Conservation (phyloP, 2,329 filamentous ascomycete genomes). For the Xylariaceae sp. region DNA sequence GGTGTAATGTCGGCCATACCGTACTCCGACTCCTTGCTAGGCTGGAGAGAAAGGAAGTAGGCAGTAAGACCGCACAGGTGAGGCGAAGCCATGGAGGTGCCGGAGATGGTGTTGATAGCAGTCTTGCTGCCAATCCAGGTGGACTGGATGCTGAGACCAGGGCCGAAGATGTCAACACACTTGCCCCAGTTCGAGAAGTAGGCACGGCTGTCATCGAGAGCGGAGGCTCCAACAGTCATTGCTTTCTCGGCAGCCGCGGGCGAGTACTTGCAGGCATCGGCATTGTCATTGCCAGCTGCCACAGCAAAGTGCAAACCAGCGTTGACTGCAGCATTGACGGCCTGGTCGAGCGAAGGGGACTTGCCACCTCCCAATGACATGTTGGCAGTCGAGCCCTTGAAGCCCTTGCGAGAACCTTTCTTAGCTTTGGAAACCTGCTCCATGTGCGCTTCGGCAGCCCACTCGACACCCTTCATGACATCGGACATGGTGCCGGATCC, state of each 20-base stretch:
- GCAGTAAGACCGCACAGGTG: constrained; percentile 94
- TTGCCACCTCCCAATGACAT: constrained; percentile 99
- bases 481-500: constrained; percentile 98
- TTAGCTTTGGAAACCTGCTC: constrained; percentile 75
- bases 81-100: constrained; percentile 98
- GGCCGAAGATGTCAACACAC: constrained; percentile 99
- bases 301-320: constrained; percentile 96
- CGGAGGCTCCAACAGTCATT: constrained; percentile 93
- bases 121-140: constrained; percentile 98
- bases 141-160: constrained; percentile 92
- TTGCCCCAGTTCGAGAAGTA: constrained; percentile 99
- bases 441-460: constrained; percentile 75
- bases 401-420: constrained; percentile 86
- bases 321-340: constrained; percentile 89
- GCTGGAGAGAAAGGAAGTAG: constrained; percentile 97
- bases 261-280: constrained; percentile 98
- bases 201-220: constrained; percentile 88
- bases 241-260: constrained; percentile 88
- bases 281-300: constrained; percentile 97
- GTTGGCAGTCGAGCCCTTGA: constrained; percentile 99
- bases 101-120: constrained; percentile 97
- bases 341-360: constrained; percentile 83
- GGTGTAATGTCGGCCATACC: constrained; percentile 86
- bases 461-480: constrained; percentile 97
- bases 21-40: constrained; percentile 83